A percentile compares a stretch with the other conserved stretches of the same genome.
phyloP scores from a whole-genome alignment of 305 asterid species.

The Ilex paraguariensis region DNA sequence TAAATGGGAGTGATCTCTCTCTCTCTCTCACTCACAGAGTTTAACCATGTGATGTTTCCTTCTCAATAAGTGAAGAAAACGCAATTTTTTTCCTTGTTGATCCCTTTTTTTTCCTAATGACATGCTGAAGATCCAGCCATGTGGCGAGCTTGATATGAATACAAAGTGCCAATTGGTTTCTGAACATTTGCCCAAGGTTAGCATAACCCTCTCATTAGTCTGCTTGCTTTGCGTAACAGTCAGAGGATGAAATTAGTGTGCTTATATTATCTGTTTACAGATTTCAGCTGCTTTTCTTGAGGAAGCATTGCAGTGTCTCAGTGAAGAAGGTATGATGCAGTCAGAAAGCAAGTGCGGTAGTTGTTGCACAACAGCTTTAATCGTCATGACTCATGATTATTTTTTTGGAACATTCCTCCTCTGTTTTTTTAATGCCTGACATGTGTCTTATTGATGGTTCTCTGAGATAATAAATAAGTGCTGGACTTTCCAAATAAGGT shows the following conservation, averaged over 20 bases:
- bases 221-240: conserved; percentile 5
- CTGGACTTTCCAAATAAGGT: no score
- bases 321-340: conserved; percentile 36
- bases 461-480: no score
- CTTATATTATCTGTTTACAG: conserved; percentile 25
- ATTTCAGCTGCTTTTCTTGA: conserved; percentile 31
- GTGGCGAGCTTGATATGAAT: conserved; percentile 43
- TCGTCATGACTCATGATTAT: no score
- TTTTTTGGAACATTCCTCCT: conserved; percentile 1
- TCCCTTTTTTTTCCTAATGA: neutral
- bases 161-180: conserved; percentile 61
- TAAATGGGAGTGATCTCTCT: no score
- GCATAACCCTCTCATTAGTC: conserved; percentile 12
- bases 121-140: conserved; percentile 45
- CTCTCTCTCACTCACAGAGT: no score
- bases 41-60: neutral
- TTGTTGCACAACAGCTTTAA: no score
- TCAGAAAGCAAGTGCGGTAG: neutral
- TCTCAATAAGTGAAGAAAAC: neutral
- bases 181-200: conserved; percentile 59
- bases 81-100: neutral
- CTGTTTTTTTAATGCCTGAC: conserved; percentile 3
- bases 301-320: conserved; percentile 32
- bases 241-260: neutral
- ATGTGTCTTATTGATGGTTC: neutral